These are phyloP conservation scores for Diversispora eburnea DNA, from an alignment of 192 early-diverging fungal genomes.

Conservation along the genomic window DNA sequence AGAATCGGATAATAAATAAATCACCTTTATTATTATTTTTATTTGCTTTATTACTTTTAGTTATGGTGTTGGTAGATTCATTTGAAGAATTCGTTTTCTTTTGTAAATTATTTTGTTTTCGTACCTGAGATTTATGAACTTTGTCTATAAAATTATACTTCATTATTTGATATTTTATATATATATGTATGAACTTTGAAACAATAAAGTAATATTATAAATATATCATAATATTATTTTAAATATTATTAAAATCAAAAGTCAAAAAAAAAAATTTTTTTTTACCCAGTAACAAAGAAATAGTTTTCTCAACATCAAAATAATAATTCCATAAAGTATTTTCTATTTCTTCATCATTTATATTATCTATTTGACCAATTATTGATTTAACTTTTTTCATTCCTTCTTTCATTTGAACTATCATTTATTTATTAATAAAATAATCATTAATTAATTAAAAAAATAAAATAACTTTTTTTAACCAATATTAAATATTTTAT, in stretches of 20 bases:
- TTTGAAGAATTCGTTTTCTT: neutral
- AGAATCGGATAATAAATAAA: neutral
- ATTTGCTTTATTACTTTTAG: too few relatives aligned
- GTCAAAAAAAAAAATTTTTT: constrained; percentile 1
- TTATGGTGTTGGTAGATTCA: neutral
- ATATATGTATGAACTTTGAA: constrained; percentile 35
- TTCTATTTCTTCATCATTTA: constrained; percentile 64
- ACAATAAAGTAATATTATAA: constrained; percentile 27
- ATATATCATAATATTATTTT: neutral
- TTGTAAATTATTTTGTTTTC: neutral
- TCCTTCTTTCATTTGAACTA: constrained; percentile 51
- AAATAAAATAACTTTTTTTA: neutral
- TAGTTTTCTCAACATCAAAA: constrained; percentile 63
- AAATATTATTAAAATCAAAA: neutral
- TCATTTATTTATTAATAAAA: neutral
- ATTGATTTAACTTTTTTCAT: constrained; percentile 55
- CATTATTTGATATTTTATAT: constrained; percentile 39
- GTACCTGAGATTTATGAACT: neutral
- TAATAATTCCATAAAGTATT: constrained; percentile 71
- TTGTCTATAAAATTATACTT: constrained; percentile 14
- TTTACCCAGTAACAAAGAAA: constrained; percentile 66
- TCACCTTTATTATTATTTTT: constrained; percentile 9
- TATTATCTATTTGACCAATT: constrained; percentile 51
- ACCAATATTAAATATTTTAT: neutral
- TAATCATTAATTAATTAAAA: neutral